These are phyloP conservation scores for Zygoascus hellenicus DNA, from an alignment of 1,139 yeast genomes.

Conservation along the genomic window DNA sequence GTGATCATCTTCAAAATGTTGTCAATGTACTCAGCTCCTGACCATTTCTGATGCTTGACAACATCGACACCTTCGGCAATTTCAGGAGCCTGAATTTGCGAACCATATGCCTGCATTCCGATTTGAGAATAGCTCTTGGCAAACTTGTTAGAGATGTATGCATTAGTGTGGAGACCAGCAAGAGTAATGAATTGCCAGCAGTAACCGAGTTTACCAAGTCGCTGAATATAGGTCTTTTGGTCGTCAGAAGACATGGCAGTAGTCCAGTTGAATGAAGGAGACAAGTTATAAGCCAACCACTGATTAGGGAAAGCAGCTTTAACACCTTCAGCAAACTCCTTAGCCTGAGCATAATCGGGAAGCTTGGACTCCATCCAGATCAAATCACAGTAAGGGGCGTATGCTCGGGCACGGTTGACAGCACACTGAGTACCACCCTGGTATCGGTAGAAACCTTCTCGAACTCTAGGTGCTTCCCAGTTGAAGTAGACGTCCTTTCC, in stretches of 20 bases:
- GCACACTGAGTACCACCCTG: conserved; percentile 97
- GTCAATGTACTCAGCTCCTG: conserved; percentile 97
- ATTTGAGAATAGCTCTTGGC: conserved; percentile 68
- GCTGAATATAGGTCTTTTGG: conserved; percentile 83
- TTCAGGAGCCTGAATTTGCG: conserved; percentile 79
- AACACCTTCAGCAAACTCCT: conserved; percentile 91
- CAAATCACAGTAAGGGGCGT: conserved; percentile 90
- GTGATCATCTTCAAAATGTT: conserved; percentile 82
- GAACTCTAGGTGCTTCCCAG: conserved; percentile 95
- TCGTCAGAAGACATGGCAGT: conserved; percentile 83
- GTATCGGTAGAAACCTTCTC: conserved; percentile 98
- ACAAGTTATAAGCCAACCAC: conserved; percentile 94
- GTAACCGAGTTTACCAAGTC: conserved; percentile 86
- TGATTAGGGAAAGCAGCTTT: conserved; percentile 75
- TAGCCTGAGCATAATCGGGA: conserved; percentile 90
- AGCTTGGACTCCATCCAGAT: conserved; percentile 99
- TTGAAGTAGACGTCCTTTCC: conserved; percentile 86
- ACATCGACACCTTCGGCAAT: conserved; percentile 89
- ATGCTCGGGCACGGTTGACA: conserved; percentile 94
- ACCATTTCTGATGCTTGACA: conserved; percentile 98
- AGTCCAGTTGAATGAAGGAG: conserved; percentile 98
- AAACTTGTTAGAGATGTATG: conserved; percentile 83
- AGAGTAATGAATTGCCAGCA: conserved; percentile 98
- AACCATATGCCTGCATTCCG: conserved; percentile 97
- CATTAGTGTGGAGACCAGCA: conserved; percentile 96